A percentile compares a stretch with the other conserved stretches of the same genome.
Conservation (phyloP, 2,329 filamentous ascomycete genomes). For the Aureobasidium sp. region DNA sequence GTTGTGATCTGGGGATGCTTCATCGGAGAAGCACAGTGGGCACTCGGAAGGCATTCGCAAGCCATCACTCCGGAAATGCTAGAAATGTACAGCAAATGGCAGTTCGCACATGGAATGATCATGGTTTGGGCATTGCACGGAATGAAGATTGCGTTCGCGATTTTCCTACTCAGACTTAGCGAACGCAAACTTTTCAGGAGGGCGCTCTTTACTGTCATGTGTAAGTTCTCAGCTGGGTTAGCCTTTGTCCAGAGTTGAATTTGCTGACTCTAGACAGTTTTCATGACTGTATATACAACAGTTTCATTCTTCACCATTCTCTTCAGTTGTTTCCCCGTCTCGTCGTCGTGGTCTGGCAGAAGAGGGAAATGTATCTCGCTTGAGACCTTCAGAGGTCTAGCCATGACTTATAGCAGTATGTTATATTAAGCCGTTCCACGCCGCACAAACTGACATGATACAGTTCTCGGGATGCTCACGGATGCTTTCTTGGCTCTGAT, state of each 20-base stretch:
- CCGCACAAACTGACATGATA: conserved; percentile 12
- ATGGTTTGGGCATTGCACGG: conserved; percentile 39
- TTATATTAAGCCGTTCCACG: conserved; percentile 16
- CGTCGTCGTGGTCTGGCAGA: conserved; percentile 37
- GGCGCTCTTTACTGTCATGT: conserved; percentile 38
- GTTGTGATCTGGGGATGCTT: conserved; percentile 36
- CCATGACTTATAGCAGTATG: conserved; percentile 41
- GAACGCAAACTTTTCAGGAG: conserved; percentile 33
- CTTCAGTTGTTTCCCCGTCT: conserved; percentile 42
- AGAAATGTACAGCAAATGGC: conserved; percentile 34
- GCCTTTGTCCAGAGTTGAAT: not conserved
- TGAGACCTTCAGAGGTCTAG: conserved; percentile 37
- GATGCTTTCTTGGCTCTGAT: conserved; percentile 37
- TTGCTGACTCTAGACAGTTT: conserved; percentile 28
- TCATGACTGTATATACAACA: conserved; percentile 38
- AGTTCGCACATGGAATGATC: conserved; percentile 43
- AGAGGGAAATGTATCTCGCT: conserved; percentile 39
- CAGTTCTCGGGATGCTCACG: conserved; percentile 34
- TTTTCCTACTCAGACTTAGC: conserved; percentile 41
- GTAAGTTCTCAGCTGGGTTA: conserved; percentile 26
- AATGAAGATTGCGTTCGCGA: conserved; percentile 44
- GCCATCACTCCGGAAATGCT: conserved; percentile 26
- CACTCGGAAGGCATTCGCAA: conserved; percentile 41
- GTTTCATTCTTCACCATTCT: conserved; percentile 41
- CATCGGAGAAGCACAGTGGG: conserved; percentile 38